Conservation (phyloP, 768 basidiomycete genomes). For the Hortiboletus campestris region DNA sequence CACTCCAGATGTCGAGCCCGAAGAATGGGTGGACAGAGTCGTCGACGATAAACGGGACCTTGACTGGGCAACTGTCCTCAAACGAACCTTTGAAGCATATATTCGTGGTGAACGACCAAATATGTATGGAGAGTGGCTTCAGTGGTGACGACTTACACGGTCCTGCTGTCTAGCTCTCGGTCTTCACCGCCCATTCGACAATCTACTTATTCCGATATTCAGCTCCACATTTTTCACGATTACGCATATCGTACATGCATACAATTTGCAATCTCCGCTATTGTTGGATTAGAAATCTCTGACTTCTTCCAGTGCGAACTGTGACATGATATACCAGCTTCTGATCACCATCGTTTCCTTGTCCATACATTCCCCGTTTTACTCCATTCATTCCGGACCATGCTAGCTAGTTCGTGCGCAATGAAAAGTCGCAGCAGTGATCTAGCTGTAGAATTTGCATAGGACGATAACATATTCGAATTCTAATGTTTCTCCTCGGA, state of each 20-base stretch:
- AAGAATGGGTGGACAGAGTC: slow-evolving; percentile 42
- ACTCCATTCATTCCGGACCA: slow-evolving; percentile 19
- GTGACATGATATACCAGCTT: slow-evolving; percentile 29
- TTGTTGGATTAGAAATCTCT: slow-evolving; percentile 33
- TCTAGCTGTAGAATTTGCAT: slow-evolving; percentile 17
- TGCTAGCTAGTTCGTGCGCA: slow-evolving; percentile 16
- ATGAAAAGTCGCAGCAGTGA: slow-evolving; percentile 3
- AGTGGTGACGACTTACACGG: slow-evolving; percentile 39
- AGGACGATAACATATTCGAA: slow-evolving; percentile 25
- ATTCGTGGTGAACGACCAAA: slow-evolving; percentile 89
- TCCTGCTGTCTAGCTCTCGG: slow-evolving; percentile 4
- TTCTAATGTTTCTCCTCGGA: slow-evolving; percentile 22
- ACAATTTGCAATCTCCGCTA: slow-evolving; percentile 26
- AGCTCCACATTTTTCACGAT: slow-evolving; percentile 23
- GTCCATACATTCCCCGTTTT: slow-evolving; percentile 22
- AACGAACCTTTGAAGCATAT: slow-evolving; percentile 93
- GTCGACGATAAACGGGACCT: slow-evolving; percentile 76
- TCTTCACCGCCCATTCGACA: slow-evolving; percentile 16
- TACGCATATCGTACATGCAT: slow-evolving; percentile 28
- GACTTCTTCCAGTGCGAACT: slow-evolving; percentile 25
- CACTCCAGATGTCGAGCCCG: slow-evolving; percentile 31
- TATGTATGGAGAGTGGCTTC: slow-evolving; percentile 87
- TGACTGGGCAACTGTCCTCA: slow-evolving; percentile 91
- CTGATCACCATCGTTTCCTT: slow-evolving; percentile 26
- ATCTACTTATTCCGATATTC: slow-evolving; percentile 33